Conservation (phyloP, 176 grass and related monocot genomes). For the Calamus simplicifolius region DNA sequence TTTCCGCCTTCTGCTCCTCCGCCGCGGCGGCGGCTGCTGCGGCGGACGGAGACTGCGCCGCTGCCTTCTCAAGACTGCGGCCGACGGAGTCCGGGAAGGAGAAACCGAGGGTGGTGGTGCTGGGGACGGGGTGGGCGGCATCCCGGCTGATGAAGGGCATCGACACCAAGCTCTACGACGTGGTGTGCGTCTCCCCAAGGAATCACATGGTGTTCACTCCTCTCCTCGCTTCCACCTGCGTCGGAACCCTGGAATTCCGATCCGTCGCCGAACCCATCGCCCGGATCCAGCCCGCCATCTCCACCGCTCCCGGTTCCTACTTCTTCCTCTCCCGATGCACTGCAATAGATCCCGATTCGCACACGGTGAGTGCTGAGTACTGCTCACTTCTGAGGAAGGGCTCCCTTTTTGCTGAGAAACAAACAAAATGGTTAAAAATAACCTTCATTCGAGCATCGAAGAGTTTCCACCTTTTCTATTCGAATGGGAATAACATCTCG, state of each 20-base stretch:
- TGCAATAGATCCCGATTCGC: constrained; percentile 45
- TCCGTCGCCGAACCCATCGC: constrained; percentile 80
- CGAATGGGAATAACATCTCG: too few species aligned
- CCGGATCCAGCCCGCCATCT: constrained; percentile 82
- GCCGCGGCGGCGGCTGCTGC: not conserved
- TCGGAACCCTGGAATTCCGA: constrained; percentile 97
- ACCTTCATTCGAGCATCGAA: too few species aligned
- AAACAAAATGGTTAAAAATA: too few species aligned
- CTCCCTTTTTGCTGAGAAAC: too few species aligned
- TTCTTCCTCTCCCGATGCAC: constrained; percentile 87
- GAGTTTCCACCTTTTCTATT: too few species aligned
- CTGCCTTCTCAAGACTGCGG: constrained; percentile 35
- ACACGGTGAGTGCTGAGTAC: constrained; percentile 35
- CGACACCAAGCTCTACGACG: constrained; percentile 62
- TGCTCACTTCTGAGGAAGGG: not conserved
- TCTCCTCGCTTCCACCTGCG: constrained; percentile 95
- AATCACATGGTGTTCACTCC: constrained; percentile 99
- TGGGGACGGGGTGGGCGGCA: constrained; percentile 92
- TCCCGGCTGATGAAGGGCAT: constrained; percentile 83
- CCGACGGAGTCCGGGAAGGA: constrained; percentile 59
- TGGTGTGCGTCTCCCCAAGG: constrained; percentile 87
- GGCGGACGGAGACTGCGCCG: constrained; percentile 1
- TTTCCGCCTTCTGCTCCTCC: constrained; percentile 2
- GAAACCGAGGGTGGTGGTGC: constrained; percentile 80
- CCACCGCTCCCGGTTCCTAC: constrained; percentile 58